Evolutionary conservation across 208 protist species (phyloP), one percentile per base, ranked within the genome.

Genomic region (Trypanosoma vivax): DNA sequence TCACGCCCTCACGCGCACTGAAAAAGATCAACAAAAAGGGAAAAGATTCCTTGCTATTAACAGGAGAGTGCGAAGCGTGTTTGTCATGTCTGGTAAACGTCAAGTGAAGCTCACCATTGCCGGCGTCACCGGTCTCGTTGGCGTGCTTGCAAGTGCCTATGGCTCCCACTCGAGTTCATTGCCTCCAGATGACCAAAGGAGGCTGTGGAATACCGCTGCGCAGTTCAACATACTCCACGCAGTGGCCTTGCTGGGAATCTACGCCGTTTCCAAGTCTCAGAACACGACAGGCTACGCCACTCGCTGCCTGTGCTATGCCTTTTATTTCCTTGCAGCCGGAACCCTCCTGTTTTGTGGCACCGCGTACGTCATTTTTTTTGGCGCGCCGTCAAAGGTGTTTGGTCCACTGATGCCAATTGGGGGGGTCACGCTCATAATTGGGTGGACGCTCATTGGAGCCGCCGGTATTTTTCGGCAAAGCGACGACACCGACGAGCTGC

Each of bases 201-300:
- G 37, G 0, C 5, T 45, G 0, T 65, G 50, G 60, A 40, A 29
- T 16, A 16, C 38, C 0, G 56, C 56, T 1, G 46, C 54, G 14
- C 75, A 80, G 62, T 83, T 83, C 41, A 74, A 90, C 68, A 57
- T 90, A 37, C 42, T 87, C 14, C 78, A 90, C 67, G 74, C 78
- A 25, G 50, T 76, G 24, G 78, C 70, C 29, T 69, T 89, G 70
- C 25, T 84, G 34, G 52, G 70, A 1, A 62, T 76, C 11, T 69
- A 72, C n/a, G 69, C 65, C 2, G 38, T 25, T 1, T 29, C 47
- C 30, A 60, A 60, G 42, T 27, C 1, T 7, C 27, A 65, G 0
- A 53, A 73, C 24, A 49, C 62, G 1, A 28, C 48, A 5, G 34
- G 46, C 37, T 4, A 9, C 39, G 14, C 61, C 51, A 14, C 64